phyloP scores from a whole-genome alignment of 116 monocot species.

The Papilionanthe hybrid region DNA sequence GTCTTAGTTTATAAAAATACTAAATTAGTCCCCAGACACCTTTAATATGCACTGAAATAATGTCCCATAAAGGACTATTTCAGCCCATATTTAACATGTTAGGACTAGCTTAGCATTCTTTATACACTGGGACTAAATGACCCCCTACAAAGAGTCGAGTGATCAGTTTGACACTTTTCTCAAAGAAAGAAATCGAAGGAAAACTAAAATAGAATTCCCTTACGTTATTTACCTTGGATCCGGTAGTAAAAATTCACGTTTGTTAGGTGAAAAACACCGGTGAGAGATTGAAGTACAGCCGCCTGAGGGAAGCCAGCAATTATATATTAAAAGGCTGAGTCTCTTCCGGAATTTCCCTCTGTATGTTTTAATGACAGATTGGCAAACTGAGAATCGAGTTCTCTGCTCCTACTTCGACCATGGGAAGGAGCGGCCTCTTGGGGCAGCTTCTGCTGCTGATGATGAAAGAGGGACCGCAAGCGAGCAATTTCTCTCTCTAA shows the following conservation, averaged over 20 bases:
- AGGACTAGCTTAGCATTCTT: too few relatives aligned
- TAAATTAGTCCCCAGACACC: too few relatives aligned
- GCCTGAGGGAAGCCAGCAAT: slow-evolving; percentile 2
- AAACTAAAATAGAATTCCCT: slow-evolving; percentile 7
- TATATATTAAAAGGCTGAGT: slow-evolving; percentile 16
- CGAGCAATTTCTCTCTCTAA: slow-evolving; percentile 77
- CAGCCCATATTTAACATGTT: too few relatives aligned
- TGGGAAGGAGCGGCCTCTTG: slow-evolving; percentile 25
- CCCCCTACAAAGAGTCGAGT: too few relatives aligned
- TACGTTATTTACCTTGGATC: slow-evolving; percentile 24
- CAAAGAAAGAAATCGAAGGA: slow-evolving; percentile 12
- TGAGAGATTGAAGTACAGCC: slow-evolving; percentile 5
- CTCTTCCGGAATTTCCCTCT: slow-evolving; percentile 45
- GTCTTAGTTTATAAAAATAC: too few relatives aligned
- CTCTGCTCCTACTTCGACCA: slow-evolving; percentile 58
- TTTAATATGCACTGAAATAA: too few relatives aligned
- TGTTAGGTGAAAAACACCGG: too few relatives aligned
- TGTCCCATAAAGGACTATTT: too few relatives aligned
- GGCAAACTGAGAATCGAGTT: slow-evolving; percentile 60
- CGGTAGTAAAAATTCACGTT: not conserved
- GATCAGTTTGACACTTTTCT: too few relatives aligned
- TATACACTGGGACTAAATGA: too few relatives aligned
- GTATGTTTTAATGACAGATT: slow-evolving; percentile 68
- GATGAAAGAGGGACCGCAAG: slow-evolving; percentile 45
- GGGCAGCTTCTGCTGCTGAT: slow-evolving; percentile 45